These are phyloP conservation scores for Sugiyamaella pinicola DNA, from an alignment of 1,139 yeast genomes.

Conservation along the genomic window DNA sequence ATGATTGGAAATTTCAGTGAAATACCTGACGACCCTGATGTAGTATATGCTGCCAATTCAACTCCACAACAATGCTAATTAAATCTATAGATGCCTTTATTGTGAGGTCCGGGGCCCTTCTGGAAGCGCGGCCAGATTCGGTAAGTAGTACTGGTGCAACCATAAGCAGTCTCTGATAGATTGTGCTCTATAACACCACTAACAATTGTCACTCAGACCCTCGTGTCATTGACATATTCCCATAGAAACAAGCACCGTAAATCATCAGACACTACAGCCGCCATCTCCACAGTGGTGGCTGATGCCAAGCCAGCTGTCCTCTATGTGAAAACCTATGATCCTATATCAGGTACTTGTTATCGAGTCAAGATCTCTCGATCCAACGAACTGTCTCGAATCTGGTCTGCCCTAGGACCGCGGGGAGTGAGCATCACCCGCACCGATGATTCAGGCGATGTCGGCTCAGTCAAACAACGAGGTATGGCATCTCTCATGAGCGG, in stretches of 20 bases:
- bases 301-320: slow-evolving; percentile 47
- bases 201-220: slow-evolving; percentile 27
- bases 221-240: slow-evolving; percentile 37
- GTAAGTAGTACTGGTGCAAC: slow-evolving; percentile 38
- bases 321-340: slow-evolving; percentile 70
- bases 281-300: slow-evolving; percentile 33
- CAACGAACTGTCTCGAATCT: slow-evolving; percentile 76
- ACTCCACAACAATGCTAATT: slow-evolving; percentile 38
- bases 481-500: slow-evolving; percentile 40
- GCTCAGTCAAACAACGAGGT: slow-evolving; percentile 30
- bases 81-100: slow-evolving; percentile 55
- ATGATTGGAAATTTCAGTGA: not conserved
- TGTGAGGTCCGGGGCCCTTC: slow-evolving; percentile 49
- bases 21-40: not conserved
- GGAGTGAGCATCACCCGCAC: slow-evolving; percentile 52
- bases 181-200: slow-evolving; percentile 8
- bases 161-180: too few species aligned
- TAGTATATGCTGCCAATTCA: not conserved
- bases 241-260: slow-evolving; percentile 53
- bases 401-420: slow-evolving; percentile 84
- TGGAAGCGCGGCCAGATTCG: slow-evolving; percentile 54
- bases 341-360: slow-evolving; percentile 68
- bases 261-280: slow-evolving; percentile 36
- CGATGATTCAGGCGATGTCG: slow-evolving; percentile 20
- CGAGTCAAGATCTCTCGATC: slow-evolving; percentile 61